Evolutionary conservation across 2,329 filamentous ascomycete species (phyloP).

Genomic region (Aspergillus viridinutans): DNA sequence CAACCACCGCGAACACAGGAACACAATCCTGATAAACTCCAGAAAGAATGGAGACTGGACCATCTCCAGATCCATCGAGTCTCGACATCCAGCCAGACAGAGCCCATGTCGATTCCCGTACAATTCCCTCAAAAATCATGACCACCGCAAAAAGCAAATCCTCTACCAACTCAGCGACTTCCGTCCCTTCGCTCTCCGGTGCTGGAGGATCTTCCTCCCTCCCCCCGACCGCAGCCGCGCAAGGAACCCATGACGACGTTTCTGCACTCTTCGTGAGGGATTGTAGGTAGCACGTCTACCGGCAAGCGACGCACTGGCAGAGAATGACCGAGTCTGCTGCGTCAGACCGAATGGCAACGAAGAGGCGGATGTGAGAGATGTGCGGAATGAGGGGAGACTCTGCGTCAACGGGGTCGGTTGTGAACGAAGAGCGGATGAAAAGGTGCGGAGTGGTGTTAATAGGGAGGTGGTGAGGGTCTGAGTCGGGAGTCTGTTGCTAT

Average conservation of each 20-base stretch:
- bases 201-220: conserved; percentile 51
- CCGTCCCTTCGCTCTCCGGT: conserved; percentile 53
- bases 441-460: conserved; percentile 12
- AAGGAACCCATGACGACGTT: conserved; percentile 59
- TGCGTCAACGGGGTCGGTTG: neutral
- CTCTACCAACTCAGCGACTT: conserved; percentile 50
- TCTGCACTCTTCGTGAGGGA: conserved; percentile 57
- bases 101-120: neutral
- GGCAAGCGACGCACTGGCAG: conserved; percentile 40
- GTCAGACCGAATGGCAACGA: conserved; percentile 12
- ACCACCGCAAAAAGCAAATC: neutral
- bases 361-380: conserved; percentile 10
- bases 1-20: neutral
- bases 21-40: neutral
- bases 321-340: conserved; percentile 37
- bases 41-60: neutral
- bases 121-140: neutral
- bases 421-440: conserved; percentile 8
- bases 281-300: conserved; percentile 54
- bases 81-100: neutral
- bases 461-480: conserved; percentile 3
- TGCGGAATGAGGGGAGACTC: conserved; percentile 6
- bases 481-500: conserved; percentile 1
- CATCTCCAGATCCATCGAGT: neutral
- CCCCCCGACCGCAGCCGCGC: conserved; percentile 49